These are phyloP conservation scores for Boletellus emodensis DNA, from an alignment of 768 basidiomycete genomes.

Conservation along the genomic window DNA sequence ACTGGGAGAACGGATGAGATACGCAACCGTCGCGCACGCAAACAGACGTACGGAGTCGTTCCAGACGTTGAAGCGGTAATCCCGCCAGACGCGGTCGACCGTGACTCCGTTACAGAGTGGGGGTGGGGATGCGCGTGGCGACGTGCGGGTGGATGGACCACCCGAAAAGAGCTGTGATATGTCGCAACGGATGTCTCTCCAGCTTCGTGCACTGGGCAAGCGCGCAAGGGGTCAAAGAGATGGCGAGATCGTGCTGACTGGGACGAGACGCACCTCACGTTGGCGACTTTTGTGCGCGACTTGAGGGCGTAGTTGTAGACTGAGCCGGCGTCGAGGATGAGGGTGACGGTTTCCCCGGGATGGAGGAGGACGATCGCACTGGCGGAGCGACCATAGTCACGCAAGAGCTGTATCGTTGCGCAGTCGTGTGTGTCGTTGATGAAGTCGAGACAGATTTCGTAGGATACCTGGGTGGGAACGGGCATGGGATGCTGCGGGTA, in stretches of 20 bases:
- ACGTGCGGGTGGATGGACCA: constrained; percentile 28
- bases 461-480: constrained; percentile 46
- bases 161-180: constrained; percentile 58
- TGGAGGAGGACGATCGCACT: constrained; percentile 54
- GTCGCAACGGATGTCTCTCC: constrained; percentile 60
- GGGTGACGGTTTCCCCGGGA: constrained; percentile 59
- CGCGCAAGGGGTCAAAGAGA: constrained; percentile 1
- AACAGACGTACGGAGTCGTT: constrained; percentile 39
- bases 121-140: constrained; percentile 32
- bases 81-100: constrained; percentile 65
- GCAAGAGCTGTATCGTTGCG: constrained; percentile 59
- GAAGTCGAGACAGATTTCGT: constrained; percentile 66
- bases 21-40: neutral
- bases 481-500: constrained; percentile 43
- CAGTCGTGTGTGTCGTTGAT: constrained; percentile 65
- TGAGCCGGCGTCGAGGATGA: constrained; percentile 66
- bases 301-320: constrained; percentile 69
- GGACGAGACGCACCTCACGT: constrained; percentile 54
- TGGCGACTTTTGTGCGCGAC: constrained; percentile 58
- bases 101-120: constrained; percentile 49
- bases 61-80: constrained; percentile 63
- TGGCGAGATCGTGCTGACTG: neutral
- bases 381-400: constrained; percentile 57
- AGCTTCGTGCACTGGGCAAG: constrained; percentile 53
- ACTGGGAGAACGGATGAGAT: constrained; percentile 16